Evolutionary conservation across 306 rosid genomes (phyloP).

Genomic region (Citrullus amarus): DNA sequence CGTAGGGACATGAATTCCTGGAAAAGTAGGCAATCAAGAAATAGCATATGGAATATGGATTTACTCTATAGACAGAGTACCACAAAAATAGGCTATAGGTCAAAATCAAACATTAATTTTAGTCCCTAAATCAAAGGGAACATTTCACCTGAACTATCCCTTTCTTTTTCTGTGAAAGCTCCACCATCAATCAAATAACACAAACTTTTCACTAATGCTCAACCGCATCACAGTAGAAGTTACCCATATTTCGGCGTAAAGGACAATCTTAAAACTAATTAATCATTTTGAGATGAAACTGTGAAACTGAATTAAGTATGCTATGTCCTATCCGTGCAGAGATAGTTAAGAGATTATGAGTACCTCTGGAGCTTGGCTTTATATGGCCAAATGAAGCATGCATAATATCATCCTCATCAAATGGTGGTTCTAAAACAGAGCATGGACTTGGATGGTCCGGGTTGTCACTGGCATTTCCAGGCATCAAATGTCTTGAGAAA

Average conservation of each 20-base stretch:
- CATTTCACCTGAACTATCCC: not conserved
- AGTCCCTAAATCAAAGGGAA: not conserved
- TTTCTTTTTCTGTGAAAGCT: not conserved
- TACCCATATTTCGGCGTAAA: no score
- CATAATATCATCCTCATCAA: conserved; percentile 48
- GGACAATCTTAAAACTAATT: not conserved
- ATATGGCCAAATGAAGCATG: conserved; percentile 24
- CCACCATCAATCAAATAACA: not conserved
- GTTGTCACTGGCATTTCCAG: conserved; percentile 36
- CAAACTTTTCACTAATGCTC: not conserved
- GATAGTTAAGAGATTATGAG: conserved; percentile 6
- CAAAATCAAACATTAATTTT: not conserved
- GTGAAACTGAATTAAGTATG: not conserved
- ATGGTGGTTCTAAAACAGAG: conserved; percentile 68
- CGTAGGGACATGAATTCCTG: conserved; percentile 25
- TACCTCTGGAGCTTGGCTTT: conserved; percentile 39
- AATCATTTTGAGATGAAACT: not conserved
- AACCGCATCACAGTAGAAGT: not conserved
- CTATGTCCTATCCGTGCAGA: not conserved
- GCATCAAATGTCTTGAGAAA: conserved; percentile 27
- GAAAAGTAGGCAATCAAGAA: conserved; percentile 6
- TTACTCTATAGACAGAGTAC: not conserved
- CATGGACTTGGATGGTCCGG: conserved; percentile 82
- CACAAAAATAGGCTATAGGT: not conserved
- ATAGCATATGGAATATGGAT: not conserved